A percentile compares a stretch with the other conserved stretches of the same genome.
Evolutionary conservation across 2,329 filamentous ascomycete species (phyloP).

Genomic region (Eurotiales sp.): DNA sequence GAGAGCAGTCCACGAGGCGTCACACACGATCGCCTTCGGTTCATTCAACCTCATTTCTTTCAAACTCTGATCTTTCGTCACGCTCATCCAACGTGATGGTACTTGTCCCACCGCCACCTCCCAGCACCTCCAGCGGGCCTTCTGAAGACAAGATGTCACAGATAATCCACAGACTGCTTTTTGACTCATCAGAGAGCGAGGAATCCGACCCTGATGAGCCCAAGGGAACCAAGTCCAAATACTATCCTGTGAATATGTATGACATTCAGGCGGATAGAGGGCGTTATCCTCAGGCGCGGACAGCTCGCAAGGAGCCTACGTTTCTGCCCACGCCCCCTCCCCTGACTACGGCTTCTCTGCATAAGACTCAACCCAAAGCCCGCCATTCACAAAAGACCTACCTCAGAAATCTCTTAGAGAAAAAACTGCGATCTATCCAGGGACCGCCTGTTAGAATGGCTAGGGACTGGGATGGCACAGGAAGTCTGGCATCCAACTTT

Average conservation of each 20-base stretch:
- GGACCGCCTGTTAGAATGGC: constrained; percentile 29
- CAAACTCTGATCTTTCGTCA: no score
- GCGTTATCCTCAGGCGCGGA: constrained; percentile 10
- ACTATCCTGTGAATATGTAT: constrained; percentile 13
- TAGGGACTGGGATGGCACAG: constrained; percentile 9
- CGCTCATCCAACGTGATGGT: neutral
- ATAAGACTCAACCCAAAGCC: neutral
- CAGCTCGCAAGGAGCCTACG: neutral
- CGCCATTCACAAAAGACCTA: constrained; percentile 6
- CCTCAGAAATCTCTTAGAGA: constrained; percentile 18
- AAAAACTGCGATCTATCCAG: constrained; percentile 23
- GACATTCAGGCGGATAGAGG: constrained; percentile 5
- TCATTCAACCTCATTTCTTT: neutral
- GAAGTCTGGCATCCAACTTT: constrained; percentile 29
- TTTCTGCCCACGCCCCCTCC: neutral
- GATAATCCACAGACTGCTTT: constrained; percentile 4
- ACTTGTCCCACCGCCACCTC: neutral
- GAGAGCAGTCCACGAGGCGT: neutral
- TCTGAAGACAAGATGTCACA: neutral
- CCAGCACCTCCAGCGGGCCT: neutral
- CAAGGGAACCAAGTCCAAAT: constrained; percentile 6
- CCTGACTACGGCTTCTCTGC: neutral
- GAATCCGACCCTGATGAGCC: constrained; percentile 7
- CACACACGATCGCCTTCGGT: neutral
- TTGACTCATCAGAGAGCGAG: constrained; percentile 2